Evolutionary conservation across 78 protist genomes (phyloP).

Genomic region (Dictyostelium capitatum): DNA sequence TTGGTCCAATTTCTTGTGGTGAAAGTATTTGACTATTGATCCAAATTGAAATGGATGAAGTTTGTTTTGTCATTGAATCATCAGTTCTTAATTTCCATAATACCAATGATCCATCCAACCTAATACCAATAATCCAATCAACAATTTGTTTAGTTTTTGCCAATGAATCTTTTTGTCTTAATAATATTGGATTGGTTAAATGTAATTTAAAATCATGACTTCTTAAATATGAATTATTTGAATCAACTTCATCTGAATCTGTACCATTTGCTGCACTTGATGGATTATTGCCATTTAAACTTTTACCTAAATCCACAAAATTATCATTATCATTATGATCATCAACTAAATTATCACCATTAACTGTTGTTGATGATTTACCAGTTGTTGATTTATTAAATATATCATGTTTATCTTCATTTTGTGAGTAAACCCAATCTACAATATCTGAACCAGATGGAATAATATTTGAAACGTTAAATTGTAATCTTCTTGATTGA

Average conservation of each 20-base stretch:
- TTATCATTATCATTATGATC: not conserved
- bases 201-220: constrained; percentile 22
- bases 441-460: constrained; percentile 42
- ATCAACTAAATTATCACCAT: not conserved
- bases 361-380: not conserved
- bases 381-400: not conserved
- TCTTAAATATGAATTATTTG: constrained; percentile 7
- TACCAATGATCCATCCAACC: constrained; percentile 45
- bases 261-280: not conserved
- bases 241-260: not conserved
- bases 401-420: constrained; percentile 33
- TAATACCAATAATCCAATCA: constrained; percentile 61
- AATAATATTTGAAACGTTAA: constrained; percentile 71
- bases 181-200: constrained; percentile 36
- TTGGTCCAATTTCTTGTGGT: constrained; percentile 73
- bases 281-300: not conserved
- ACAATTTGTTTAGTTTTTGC: constrained; percentile 36
- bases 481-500: constrained; percentile 49
- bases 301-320: not conserved
- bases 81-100: constrained; percentile 67
- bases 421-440: constrained; percentile 40
- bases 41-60: constrained; percentile 39
- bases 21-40: constrained; percentile 47
- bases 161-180: constrained; percentile 44
- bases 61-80: constrained; percentile 28